Conservation (phyloP, 1,284 basidiomycete genomes). For the Megacollybia platyphylla region DNA sequence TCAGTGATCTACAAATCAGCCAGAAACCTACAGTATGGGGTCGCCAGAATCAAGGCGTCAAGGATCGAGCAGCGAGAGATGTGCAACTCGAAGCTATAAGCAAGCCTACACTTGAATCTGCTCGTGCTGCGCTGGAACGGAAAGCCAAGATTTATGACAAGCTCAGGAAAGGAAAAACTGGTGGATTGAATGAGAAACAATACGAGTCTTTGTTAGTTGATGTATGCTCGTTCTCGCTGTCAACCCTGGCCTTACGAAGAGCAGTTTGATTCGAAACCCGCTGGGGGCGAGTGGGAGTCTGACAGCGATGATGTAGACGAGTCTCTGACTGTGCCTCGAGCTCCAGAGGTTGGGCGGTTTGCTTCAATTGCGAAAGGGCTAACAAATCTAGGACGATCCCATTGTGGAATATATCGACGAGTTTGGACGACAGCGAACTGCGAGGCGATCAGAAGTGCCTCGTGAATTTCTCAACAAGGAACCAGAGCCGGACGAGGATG, state of each 20-base stretch:
- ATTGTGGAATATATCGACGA: slow-evolving; percentile 80
- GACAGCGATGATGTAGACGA: slow-evolving; percentile 69
- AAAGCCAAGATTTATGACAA: slow-evolving; percentile 82
- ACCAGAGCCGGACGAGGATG: slow-evolving; percentile 35
- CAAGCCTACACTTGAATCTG: slow-evolving; percentile 56
- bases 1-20: not conserved
- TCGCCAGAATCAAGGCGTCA: slow-evolving; percentile 59
- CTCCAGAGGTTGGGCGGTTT: slow-evolving; percentile 22
- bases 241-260: not conserved
- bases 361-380: slow-evolving; percentile 1
- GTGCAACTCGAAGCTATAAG: slow-evolving; percentile 52
- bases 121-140: slow-evolving; percentile 55
- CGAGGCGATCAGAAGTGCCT: slow-evolving; percentile 67
- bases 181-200: slow-evolving; percentile 69
- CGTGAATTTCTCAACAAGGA: slow-evolving; percentile 36
- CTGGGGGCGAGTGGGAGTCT: slow-evolving; percentile 39
- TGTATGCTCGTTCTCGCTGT: slow-evolving; percentile 32
- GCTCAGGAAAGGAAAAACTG: slow-evolving; percentile 68
- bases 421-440: slow-evolving; percentile 64
- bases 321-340: slow-evolving; percentile 44
- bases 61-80: slow-evolving; percentile 47
- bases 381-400: slow-evolving; percentile 44
- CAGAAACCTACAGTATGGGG: slow-evolving; percentile 67
- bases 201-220: slow-evolving; percentile 72
- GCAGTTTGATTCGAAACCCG: slow-evolving; percentile 64